Evolutionary conservation across 1,284 basidiomycete species (phyloP).

Genomic region (Malassezia dermatis): DNA sequence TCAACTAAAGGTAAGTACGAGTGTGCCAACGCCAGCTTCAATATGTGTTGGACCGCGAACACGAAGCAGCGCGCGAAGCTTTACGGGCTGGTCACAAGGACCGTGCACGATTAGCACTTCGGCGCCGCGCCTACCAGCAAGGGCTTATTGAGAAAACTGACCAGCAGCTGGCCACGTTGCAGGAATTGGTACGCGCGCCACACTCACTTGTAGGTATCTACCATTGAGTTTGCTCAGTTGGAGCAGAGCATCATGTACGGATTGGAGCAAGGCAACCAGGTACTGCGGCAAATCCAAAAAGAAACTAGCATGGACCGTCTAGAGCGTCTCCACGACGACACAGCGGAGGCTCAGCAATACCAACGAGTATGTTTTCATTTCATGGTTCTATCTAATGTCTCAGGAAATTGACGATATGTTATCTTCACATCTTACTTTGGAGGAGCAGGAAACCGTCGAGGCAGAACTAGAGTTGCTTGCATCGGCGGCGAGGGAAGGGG

Average conservation of each 20-base stretch:
- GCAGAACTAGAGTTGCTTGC: constrained; percentile 53
- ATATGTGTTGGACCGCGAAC: constrained; percentile 71
- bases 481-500: neutral
- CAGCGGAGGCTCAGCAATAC: constrained; percentile 80
- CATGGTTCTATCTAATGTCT: neutral
- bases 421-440: constrained; percentile 65
- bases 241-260: constrained; percentile 87
- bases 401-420: constrained; percentile 87
- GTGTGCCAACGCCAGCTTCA: constrained; percentile 60
- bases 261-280: constrained; percentile 80
- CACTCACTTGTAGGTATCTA: constrained; percentile 60
- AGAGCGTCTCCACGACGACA: constrained; percentile 84
- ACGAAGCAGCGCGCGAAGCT: constrained; percentile 74
- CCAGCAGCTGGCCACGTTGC: constrained; percentile 72
- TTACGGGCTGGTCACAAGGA: constrained; percentile 72
- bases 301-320: constrained; percentile 85
- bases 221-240: constrained; percentile 89
- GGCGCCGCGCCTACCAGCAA: constrained; percentile 87
- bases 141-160: constrained; percentile 77
- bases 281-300: constrained; percentile 81
- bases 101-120: constrained; percentile 70
- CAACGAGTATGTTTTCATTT: constrained; percentile 57
- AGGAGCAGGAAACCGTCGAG: constrained; percentile 89
- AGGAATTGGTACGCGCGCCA: constrained; percentile 63
- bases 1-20: constrained; percentile 66